These are phyloP conservation scores for Fragosphaeria purpurea DNA, from an alignment of 2,329 filamentous ascomycete species.

Conservation along the genomic window DNA sequence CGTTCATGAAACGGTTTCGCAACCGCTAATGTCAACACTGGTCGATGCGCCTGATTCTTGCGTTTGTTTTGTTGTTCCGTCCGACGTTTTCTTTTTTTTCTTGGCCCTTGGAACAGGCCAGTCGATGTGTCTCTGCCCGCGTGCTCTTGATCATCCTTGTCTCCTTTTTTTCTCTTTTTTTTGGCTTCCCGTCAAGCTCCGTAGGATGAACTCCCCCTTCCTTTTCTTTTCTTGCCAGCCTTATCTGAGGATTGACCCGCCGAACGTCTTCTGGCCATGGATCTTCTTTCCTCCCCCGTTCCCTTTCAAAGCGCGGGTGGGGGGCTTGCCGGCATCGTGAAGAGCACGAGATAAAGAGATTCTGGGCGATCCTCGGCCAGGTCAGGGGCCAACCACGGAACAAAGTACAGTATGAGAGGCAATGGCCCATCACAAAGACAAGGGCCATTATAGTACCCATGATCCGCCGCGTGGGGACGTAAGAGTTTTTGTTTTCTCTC, in stretches of 20 bases:
- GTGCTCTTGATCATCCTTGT: not conserved
- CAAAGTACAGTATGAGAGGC: not conserved
- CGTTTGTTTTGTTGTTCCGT: not conserved
- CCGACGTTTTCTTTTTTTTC: too few species aligned
- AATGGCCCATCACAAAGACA: not conserved
- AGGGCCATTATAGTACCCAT: not conserved
- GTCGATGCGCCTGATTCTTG: not conserved
- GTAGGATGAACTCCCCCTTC: too few species aligned
- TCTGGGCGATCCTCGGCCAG: not conserved
- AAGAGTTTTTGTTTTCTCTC: not conserved
- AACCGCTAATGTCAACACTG: not conserved
- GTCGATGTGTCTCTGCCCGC: not conserved
- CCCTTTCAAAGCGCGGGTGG: not conserved
- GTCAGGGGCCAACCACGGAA: too few species aligned
- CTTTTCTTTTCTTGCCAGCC: not conserved
- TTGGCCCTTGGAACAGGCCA: not conserved
- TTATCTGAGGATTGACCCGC: too few species aligned
- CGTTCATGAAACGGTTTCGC: slow-evolving; percentile 4
- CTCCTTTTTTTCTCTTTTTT: not conserved
- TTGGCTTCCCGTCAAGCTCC: not conserved
- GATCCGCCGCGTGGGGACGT: not conserved
- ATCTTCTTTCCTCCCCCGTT: too few species aligned
- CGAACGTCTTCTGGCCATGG: too few species aligned
- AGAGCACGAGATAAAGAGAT: not conserved
- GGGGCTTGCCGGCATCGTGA: slow-evolving; percentile 4